Evolutionary conservation across 768 basidiomycete species (phyloP).

Genomic region (Trichaptum fuscoviolaceum): DNA sequence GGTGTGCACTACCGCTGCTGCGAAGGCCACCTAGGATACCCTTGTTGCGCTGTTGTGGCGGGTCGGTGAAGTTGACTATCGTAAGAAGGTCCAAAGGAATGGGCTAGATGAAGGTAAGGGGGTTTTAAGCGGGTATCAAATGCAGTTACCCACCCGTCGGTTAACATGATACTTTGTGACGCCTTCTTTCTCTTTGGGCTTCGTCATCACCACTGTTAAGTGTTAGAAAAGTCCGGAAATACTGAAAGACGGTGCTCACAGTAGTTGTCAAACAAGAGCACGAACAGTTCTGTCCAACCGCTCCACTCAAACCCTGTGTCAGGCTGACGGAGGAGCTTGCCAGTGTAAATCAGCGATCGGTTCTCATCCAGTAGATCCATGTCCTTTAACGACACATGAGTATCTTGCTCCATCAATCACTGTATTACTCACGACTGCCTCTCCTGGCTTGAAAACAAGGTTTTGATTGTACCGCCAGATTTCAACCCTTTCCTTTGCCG

Average conservation of each 20-base stretch:
- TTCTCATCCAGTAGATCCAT: constrained; percentile 86
- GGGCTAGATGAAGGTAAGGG: constrained; percentile 44
- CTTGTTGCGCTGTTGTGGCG: constrained; percentile 66
- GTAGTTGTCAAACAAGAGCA: constrained; percentile 94
- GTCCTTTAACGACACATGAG: constrained; percentile 40
- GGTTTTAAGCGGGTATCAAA: constrained; percentile 1
- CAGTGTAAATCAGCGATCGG: constrained; percentile 77
- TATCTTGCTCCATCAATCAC: neutral
- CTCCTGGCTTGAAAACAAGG: constrained; percentile 74
- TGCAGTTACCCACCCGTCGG: constrained; percentile 51
- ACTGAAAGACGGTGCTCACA: constrained; percentile 40
- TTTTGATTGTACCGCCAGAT: constrained; percentile 82
- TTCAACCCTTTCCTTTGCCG: constrained; percentile 85
- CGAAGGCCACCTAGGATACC: constrained; percentile 53
- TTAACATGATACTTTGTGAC: constrained; percentile 74
- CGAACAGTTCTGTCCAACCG: constrained; percentile 86
- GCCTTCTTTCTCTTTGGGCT: constrained; percentile 74
- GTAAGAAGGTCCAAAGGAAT: constrained; percentile 90
- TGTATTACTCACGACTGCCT: constrained; percentile 46
- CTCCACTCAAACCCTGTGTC: constrained; percentile 86
- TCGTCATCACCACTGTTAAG: constrained; percentile 78
- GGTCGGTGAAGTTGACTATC: constrained; percentile 77
- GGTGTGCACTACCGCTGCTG: constrained; percentile 16
- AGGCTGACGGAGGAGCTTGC: constrained; percentile 80
- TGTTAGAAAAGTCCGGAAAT: neutral